phyloP scores from a whole-genome alignment of 148 eudicot genomes.

The Hydrangea macrophylla region DNA sequence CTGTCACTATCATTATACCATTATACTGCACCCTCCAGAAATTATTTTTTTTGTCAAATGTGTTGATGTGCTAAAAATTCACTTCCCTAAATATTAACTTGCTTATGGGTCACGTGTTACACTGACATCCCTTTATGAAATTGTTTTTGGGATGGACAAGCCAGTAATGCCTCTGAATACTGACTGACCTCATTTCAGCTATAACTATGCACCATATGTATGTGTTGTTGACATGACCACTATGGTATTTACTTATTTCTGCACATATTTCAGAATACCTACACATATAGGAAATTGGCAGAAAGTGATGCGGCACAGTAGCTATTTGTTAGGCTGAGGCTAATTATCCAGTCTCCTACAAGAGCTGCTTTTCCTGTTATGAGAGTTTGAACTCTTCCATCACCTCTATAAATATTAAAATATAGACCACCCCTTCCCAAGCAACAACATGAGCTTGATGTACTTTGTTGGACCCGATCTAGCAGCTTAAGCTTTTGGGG shows the following conservation, averaged over 20 bases:
- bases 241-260: background rate
- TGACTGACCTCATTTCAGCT: background rate
- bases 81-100: background rate
- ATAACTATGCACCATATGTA: background rate
- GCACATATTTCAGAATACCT: too few species aligned
- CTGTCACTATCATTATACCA: too few species aligned
- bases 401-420: background rate
- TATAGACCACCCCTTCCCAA: too few species aligned
- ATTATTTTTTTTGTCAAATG: background rate
- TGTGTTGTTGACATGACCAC: background rate
- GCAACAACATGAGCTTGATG: too few species aligned
- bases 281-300: background rate
- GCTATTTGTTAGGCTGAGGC: background rate
- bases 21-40: too few species aligned
- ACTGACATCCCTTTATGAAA: background rate
- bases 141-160: background rate
- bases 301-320: background rate
- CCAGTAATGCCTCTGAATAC: background rate
- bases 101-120: background rate
- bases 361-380: background rate
- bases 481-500: too few species aligned
- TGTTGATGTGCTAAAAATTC: background rate
- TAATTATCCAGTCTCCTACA: too few species aligned
- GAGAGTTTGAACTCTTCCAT: background rate
- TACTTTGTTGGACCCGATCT: too few species aligned